A percentile compares a stretch with the other conserved stretches of the same genome.
Evolutionary conservation across 2,329 filamentous ascomycete species (phyloP).

Genomic region (Diaporthe destruens): DNA sequence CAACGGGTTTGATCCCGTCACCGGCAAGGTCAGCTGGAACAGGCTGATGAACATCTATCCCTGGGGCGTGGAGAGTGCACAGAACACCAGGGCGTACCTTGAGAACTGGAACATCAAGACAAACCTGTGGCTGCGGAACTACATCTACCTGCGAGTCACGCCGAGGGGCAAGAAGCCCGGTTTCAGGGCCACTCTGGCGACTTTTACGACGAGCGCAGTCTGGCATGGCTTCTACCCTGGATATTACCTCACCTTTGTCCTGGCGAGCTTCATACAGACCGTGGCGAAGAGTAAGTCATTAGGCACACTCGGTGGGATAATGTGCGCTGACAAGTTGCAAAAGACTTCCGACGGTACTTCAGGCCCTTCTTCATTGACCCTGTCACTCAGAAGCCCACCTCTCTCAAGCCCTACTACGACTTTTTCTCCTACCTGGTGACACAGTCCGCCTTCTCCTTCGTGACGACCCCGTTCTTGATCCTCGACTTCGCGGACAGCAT

Average conservation of each 20-base stretch:
- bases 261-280: conserved; percentile 92
- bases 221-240: conserved; percentile 99
- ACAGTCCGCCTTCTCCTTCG: conserved; percentile 86
- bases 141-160: conserved; percentile 94
- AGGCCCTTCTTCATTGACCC: conserved; percentile 93
- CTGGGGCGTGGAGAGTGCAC: conserved; percentile 86
- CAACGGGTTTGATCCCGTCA: conserved; percentile 88
- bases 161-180: conserved; percentile 96
- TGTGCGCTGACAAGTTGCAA: conserved; percentile 41
- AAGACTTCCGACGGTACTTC: conserved; percentile 89
- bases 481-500: conserved; percentile 79
- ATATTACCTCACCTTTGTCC: conserved; percentile 91
- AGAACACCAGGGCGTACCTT: conserved; percentile 93
- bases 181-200: conserved; percentile 93
- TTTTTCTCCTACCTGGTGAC: conserved; percentile 79
- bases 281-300: conserved; percentile 85
- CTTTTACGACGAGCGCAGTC: conserved; percentile 92
- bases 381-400: conserved; percentile 75
- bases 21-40: conserved; percentile 90
- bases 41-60: conserved; percentile 91
- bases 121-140: conserved; percentile 96
- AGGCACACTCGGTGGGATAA: conserved; percentile 35
- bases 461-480: conserved; percentile 86
- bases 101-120: conserved; percentile 99
- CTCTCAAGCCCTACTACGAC: conserved; percentile 89